phyloP scores from a whole-genome alignment of 768 basidiomycete genomes.

The Obba rivulosa region DNA sequence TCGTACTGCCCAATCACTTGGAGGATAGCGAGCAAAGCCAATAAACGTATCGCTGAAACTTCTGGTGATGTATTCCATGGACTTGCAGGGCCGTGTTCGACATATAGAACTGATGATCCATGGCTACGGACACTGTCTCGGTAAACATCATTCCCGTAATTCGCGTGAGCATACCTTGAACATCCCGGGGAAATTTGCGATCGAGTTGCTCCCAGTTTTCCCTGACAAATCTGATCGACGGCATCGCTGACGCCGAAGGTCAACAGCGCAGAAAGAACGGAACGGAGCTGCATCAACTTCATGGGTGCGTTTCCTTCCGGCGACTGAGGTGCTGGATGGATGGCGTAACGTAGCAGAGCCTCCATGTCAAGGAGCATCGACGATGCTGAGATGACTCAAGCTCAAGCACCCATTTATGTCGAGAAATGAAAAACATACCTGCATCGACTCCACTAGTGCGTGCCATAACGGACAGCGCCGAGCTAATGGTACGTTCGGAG shows the following conservation, averaged over 20 bases:
- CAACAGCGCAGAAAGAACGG: conserved; percentile 57
- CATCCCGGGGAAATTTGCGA: conserved; percentile 19
- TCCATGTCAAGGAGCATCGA: conserved; percentile 27
- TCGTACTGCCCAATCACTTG: conserved; percentile 71
- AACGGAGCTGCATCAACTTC: conserved; percentile 50
- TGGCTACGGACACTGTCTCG: conserved; percentile 24
- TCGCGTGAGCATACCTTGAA: background rate
- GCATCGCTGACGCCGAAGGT: conserved; percentile 66
- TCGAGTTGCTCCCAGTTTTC: conserved; percentile 44
- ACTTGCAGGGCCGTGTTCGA: conserved; percentile 30
- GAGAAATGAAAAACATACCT: background rate
- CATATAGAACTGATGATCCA: conserved; percentile 38
- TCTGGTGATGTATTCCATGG: conserved; percentile 72
- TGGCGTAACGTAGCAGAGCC: conserved; percentile 15
- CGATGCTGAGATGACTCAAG: conserved; percentile 12
- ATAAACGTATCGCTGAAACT: conserved; percentile 63
- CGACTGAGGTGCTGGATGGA: conserved; percentile 1
- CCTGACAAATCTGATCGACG: conserved; percentile 64
- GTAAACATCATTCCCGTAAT: background rate
- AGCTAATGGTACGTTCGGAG: background rate
- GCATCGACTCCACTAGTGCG: background rate
- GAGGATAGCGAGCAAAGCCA: conserved; percentile 63
- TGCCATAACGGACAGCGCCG: background rate
- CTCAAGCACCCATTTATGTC: background rate
- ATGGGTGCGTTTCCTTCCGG: conserved; percentile 27